Conservation (phyloP, 2,329 filamentous ascomycete species). For the Trichoderma koningii region DNA sequence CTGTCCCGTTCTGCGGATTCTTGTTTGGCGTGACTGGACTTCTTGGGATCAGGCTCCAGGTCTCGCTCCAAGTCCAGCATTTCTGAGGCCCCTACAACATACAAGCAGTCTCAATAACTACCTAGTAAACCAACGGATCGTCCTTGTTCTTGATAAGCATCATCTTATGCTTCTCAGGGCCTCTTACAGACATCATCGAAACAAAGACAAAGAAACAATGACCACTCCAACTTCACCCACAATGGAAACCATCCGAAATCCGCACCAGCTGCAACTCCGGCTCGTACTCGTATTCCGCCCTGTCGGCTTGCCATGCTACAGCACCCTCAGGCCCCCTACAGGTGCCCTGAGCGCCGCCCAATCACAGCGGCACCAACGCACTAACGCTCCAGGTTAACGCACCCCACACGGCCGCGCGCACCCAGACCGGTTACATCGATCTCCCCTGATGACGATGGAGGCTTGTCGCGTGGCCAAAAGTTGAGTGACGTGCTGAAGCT, state of each 20-base stretch:
- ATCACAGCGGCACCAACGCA: background rate
- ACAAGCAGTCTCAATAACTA: background rate
- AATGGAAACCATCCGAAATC: background rate
- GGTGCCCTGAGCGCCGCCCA: background rate
- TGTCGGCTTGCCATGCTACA: background rate
- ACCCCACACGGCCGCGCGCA: background rate
- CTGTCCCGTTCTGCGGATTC: background rate
- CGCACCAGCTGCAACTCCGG: background rate
- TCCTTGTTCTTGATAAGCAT: slow-evolving; percentile 15
- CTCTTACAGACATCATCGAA: background rate
- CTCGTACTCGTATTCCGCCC: slow-evolving; percentile 16
- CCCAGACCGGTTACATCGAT: slow-evolving; percentile 18
- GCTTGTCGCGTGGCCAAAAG: slow-evolving; percentile 27
- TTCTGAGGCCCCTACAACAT: too few species aligned
- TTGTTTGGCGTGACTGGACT: background rate
- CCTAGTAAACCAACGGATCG: background rate
- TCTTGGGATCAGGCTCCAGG: background rate
- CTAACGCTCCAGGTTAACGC: too few species aligned
- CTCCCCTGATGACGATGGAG: slow-evolving; percentile 27
- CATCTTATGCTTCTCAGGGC: background rate
- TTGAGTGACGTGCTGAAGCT: slow-evolving; percentile 25
- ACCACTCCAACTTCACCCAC: background rate
- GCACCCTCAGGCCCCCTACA: background rate
- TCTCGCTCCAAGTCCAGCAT: too few species aligned
- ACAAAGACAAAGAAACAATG: too few species aligned